Evolutionary conservation across 495 filamentous ascomycete genomes (phyloP).

Genomic region (Penicillium herquei): DNA sequence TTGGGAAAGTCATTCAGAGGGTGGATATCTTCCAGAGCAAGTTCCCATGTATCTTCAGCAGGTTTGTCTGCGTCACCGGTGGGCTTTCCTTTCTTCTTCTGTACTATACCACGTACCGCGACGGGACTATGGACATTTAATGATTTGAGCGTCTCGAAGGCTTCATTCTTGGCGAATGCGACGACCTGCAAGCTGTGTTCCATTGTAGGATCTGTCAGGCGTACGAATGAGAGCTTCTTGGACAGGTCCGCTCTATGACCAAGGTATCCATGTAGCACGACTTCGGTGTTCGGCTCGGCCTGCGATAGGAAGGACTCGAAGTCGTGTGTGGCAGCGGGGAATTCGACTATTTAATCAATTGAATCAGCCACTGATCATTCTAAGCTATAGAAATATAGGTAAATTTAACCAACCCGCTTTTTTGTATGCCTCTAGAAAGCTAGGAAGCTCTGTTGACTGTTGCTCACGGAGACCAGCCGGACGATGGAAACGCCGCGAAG

Average conservation of each 20-base stretch:
- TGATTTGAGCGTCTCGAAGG: conserved; percentile 46
- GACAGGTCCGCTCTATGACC: conserved; percentile 59
- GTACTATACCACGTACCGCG: conserved; percentile 47
- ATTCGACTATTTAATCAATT: conserved; percentile 41
- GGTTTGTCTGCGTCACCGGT: conserved; percentile 21
- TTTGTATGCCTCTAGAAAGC: conserved; percentile 48
- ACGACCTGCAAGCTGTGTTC: conserved; percentile 51
- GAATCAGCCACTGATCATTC: conserved; percentile 7
- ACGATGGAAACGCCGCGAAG: conserved; percentile 27
- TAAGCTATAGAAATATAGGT: neutral
- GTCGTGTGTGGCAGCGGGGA: conserved; percentile 49
- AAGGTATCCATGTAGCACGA: conserved; percentile 73
- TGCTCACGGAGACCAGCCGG: conserved; percentile 26
- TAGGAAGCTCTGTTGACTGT: conserved; percentile 16
- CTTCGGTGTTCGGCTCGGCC: conserved; percentile 44
- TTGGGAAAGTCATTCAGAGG: conserved; percentile 73
- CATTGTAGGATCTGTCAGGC: conserved; percentile 53
- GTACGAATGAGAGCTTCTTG: conserved; percentile 67
- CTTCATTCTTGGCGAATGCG: conserved; percentile 42
- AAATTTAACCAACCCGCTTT: conserved; percentile 40
- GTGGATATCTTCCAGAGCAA: conserved; percentile 61
- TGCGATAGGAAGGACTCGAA: conserved; percentile 43
- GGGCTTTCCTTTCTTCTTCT: conserved; percentile 39
- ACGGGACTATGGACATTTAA: conserved; percentile 54
- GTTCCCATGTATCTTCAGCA: conserved; percentile 49